Percentiles rank a stretch among this genome's conserved stretches.
Conservation (phyloP, 768 basidiomycete species). For the Porpolomopsis calyptriformis region DNA sequence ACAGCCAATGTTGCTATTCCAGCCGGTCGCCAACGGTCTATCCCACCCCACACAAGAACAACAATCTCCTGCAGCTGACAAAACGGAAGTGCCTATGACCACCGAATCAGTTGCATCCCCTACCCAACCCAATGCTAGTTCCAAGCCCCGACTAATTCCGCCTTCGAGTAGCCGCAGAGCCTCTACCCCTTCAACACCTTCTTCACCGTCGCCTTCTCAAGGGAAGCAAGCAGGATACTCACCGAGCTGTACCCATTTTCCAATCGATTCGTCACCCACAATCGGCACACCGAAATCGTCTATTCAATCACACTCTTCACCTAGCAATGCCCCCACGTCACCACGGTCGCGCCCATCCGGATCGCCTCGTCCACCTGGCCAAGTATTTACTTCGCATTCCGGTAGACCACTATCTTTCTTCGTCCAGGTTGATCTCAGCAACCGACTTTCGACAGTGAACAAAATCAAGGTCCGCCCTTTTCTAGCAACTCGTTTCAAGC, state of each 20-base stretch:
- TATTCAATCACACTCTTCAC: background rate
- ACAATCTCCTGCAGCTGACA: background rate
- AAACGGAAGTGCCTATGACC: background rate
- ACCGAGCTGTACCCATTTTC: background rate
- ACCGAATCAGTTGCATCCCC: background rate
- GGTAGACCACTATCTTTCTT: conserved; percentile 46
- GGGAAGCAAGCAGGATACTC: background rate
- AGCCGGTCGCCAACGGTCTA: background rate
- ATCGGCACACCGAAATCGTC: background rate
- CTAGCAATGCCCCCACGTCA: background rate
- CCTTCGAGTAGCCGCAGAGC: background rate
- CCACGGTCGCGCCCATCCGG: conserved; percentile 3
- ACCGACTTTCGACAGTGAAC: conserved; percentile 38
- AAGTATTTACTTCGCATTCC: conserved; percentile 33
- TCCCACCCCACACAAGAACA: background rate
- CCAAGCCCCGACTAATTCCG: too few relatives aligned
- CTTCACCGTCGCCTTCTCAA: conserved; percentile 8
- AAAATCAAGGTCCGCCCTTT: conserved; percentile 46
- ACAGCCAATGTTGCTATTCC: background rate
- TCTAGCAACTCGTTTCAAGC: background rate
- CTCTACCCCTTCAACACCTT: background rate
- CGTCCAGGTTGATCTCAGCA: conserved; percentile 57
- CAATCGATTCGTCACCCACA: background rate
- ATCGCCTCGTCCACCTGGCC: conserved; percentile 13
- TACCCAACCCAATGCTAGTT: background rate